Percentiles rank a stretch among this genome's conserved stretches.
Evolutionary conservation across 2,329 filamentous ascomycete genomes (phyloP).

Genomic region (Monilinia laxa): DNA sequence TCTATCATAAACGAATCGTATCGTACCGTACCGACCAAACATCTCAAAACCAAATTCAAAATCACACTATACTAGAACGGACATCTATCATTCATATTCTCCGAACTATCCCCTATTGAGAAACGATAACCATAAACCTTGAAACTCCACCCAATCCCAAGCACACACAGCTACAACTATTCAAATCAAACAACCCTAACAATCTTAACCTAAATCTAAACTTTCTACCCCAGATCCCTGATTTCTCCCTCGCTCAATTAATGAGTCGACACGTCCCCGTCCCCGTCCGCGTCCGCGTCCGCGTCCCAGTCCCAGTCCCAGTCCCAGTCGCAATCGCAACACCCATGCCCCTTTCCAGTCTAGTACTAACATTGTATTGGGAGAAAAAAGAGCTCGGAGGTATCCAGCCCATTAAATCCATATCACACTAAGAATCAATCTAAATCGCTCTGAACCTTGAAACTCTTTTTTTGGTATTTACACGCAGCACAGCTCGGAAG

Average conservation of each 20-base stretch:
- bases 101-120: not conserved
- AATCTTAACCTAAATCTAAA: not conserved
- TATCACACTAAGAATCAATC: not conserved
- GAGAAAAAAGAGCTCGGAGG: not conserved
- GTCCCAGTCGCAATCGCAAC: too few relatives aligned
- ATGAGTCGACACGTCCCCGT: not conserved
- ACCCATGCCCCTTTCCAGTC: too few relatives aligned
- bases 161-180: not conserved
- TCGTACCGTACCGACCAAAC: not conserved
- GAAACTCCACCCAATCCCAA: not conserved
- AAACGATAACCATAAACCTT: conserved; percentile 5
- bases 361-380: too few relatives aligned
- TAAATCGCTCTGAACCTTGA: not conserved
- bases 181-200: not conserved
- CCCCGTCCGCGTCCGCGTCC: too few relatives aligned
- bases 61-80: conserved; percentile 3
- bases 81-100: conserved; percentile 5
- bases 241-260: not conserved
- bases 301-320: too few relatives aligned
- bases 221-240: conserved; percentile 11
- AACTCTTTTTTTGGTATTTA: conserved; percentile 6
- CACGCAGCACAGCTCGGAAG: not conserved
- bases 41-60: not conserved
- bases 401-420: not conserved
- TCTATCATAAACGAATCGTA: not conserved